These are phyloP conservation scores for Rubia tinctorum DNA, from an alignment of 305 asterid genomes.

Conservation along the genomic window DNA sequence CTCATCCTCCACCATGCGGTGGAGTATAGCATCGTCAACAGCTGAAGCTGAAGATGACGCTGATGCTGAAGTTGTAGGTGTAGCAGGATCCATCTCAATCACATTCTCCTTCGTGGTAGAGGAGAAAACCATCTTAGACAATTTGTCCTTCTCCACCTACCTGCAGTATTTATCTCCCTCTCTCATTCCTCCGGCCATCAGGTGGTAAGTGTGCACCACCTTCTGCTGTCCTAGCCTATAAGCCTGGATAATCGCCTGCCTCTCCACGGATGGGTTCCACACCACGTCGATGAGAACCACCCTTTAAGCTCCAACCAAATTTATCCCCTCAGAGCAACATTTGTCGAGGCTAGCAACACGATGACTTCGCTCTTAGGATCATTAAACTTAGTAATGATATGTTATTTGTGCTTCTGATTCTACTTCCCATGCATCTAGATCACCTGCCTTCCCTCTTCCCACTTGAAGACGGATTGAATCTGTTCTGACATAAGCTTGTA, in stretches of 20 bases:
- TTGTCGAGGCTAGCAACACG: slow-evolving; percentile 65
- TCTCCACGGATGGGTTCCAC: slow-evolving; percentile 66
- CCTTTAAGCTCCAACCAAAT: slow-evolving; percentile 68
- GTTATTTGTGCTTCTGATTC: slow-evolving; percentile 46
- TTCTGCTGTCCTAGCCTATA: slow-evolving; percentile 61
- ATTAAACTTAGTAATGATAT: slow-evolving; percentile 42
- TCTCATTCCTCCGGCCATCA: slow-evolving; percentile 50
- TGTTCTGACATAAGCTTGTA: slow-evolving; percentile 45
- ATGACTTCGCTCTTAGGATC: slow-evolving; percentile 38
- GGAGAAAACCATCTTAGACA: slow-evolving; percentile 52
- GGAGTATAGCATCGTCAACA: slow-evolving; percentile 38
- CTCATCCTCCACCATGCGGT: slow-evolving; percentile 33
- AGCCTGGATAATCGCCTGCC: slow-evolving; percentile 65
- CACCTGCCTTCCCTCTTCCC: slow-evolving; percentile 46
- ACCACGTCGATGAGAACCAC: slow-evolving; percentile 61
- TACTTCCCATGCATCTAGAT: slow-evolving; percentile 46
- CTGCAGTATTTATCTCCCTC: slow-evolving; percentile 54
- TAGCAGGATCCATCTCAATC: neutral
- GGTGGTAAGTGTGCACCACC: slow-evolving; percentile 54
- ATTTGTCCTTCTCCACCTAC: slow-evolving; percentile 51
- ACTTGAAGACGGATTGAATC: slow-evolving; percentile 27
- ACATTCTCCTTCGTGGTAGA: slow-evolving; percentile 27
- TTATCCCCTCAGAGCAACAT: slow-evolving; percentile 74
- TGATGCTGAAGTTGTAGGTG: neutral
- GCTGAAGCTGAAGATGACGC: neutral